A percentile compares a stretch with the other conserved stretches of the same genome.
Conservation (phyloP, 768 basidiomycete species). For the Krasilnikovozyma curviuscula region DNA sequence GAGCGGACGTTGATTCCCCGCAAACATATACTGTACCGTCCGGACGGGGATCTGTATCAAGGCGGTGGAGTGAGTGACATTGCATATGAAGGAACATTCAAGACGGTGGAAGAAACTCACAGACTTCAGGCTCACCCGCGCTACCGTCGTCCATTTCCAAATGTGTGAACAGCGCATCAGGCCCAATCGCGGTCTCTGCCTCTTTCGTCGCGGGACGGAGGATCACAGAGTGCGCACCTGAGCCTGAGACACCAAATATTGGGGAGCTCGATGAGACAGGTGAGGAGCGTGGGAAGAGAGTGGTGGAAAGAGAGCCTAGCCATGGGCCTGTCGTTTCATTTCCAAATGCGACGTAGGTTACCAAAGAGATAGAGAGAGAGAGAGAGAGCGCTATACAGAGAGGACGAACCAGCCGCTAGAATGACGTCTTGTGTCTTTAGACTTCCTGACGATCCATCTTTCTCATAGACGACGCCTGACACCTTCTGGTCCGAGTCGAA, state of each 20-base stretch:
- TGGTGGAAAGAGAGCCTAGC: slow-evolving; percentile 2
- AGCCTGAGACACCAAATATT: slow-evolving; percentile 38
- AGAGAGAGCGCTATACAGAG: no score
- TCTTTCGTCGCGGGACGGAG: slow-evolving; percentile 33
- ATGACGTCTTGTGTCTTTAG: slow-evolving; percentile 48
- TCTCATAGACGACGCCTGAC: not conserved
- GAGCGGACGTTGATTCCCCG: slow-evolving; percentile 29
- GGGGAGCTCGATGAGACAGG: slow-evolving; percentile 19
- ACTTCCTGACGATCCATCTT: slow-evolving; percentile 15
- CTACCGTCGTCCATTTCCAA: slow-evolving; percentile 32
- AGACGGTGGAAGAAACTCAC: not conserved
- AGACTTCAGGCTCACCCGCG: no score
- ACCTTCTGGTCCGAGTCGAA: slow-evolving; percentile 1
- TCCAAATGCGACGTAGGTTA: no score
- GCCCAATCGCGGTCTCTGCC: slow-evolving; percentile 40
- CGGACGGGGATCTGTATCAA: slow-evolving; percentile 18
- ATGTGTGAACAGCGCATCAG: slow-evolving; percentile 69
- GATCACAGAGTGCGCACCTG: slow-evolving; percentile 54
- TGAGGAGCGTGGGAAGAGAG: not conserved
- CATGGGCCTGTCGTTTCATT: slow-evolving; percentile 29
- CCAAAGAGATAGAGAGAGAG: no score
- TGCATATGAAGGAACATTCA: not conserved
- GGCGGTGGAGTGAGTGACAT: not conserved
- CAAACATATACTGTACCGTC: slow-evolving; percentile 22
- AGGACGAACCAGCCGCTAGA: slow-evolving; percentile 68